These are phyloP conservation scores for Epichloe sibirici DNA, from an alignment of 2,329 filamentous ascomycete species.

Conservation along the genomic window DNA sequence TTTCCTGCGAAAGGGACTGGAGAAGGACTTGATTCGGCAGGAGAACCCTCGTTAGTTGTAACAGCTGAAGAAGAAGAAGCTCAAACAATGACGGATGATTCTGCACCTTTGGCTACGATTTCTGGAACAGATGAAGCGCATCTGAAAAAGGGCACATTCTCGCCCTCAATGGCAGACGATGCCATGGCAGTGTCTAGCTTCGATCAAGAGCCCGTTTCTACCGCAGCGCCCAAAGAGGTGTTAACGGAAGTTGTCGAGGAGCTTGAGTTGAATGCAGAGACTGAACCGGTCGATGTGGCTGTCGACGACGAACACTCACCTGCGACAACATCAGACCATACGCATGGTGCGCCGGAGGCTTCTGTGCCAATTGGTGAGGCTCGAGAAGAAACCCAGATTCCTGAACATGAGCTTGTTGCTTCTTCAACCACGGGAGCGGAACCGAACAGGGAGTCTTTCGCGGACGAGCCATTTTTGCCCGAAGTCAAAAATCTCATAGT, in stretches of 20 bases:
- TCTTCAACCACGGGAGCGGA: not conserved
- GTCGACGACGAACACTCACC: not conserved
- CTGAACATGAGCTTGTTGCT: not conserved
- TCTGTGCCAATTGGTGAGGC: not conserved
- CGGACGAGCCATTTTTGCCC: not conserved
- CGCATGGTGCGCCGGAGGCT: not conserved
- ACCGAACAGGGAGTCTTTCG: not conserved
- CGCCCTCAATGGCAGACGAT: not conserved
- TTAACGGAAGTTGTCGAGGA: not conserved
- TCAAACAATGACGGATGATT: not conserved
- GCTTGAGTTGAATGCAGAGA: not conserved
- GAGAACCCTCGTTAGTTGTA: not conserved
- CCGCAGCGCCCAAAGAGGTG: not conserved
- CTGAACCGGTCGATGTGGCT: not conserved
- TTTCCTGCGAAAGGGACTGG: not conserved
- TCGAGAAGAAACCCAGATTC: not conserved
- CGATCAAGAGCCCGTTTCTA: not conserved
- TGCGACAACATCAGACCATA: not conserved
- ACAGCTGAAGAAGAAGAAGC: not conserved
- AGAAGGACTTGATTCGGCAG: not conserved
- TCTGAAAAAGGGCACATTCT: not conserved
- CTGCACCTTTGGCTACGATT: not conserved
- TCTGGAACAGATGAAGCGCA: not conserved
- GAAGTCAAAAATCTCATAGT: not conserved
- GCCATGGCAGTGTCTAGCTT: not conserved